Evolutionary conservation across 306 rosid species (phyloP).

Genomic region (Cercis canadensis): DNA sequence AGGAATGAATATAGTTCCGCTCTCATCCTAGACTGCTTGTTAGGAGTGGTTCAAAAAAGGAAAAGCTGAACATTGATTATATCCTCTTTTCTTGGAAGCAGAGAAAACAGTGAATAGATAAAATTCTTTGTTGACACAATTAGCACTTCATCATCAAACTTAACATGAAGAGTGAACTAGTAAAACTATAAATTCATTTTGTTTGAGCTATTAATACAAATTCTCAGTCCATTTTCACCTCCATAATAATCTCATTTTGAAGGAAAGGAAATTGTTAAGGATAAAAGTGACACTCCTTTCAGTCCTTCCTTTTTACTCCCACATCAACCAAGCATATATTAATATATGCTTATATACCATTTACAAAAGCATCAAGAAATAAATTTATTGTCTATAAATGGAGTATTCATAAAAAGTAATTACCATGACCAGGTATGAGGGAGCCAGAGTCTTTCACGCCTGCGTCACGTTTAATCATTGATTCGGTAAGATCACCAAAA

Average conservation of each 20-base stretch:
- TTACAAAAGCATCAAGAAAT: slow-evolving; percentile 13
- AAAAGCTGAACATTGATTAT: not conserved
- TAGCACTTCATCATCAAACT: no score
- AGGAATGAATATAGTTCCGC: not conserved
- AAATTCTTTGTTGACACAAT: not conserved
- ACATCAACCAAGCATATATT: not conserved
- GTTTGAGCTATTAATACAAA: no score
- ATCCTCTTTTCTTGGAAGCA: not conserved
- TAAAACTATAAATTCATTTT: no score
- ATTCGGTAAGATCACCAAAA: slow-evolving; percentile 97
- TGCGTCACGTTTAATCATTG: slow-evolving; percentile 98
- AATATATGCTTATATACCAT: not conserved
- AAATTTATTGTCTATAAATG: no score
- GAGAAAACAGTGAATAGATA: not conserved
- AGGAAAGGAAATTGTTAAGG: no score
- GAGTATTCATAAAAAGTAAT: slow-evolving; percentile 34
- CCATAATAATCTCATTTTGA: no score
- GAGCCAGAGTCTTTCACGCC: slow-evolving; percentile 99
- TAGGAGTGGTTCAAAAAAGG: not conserved
- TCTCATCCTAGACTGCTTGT: not conserved
- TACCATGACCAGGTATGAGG: slow-evolving; percentile 98
- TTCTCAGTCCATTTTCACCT: no score
- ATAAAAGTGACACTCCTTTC: not conserved
- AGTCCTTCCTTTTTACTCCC: not conserved
- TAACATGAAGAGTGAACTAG: no score